Base-by-base conservation (phyloP, 768 basidiomycete species). In the Mrakia gelida region DNA sequence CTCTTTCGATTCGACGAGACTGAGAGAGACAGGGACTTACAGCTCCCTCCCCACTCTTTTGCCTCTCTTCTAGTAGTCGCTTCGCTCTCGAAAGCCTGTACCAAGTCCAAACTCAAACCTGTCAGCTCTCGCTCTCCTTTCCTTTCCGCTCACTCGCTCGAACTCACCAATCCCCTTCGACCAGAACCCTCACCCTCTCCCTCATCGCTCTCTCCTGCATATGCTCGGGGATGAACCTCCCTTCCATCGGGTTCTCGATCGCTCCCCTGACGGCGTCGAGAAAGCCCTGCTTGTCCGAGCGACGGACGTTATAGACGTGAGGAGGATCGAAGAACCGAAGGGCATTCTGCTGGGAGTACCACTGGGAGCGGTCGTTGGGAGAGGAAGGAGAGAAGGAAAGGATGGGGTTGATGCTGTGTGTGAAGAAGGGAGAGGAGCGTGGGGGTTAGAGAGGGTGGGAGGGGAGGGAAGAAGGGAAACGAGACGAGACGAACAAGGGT, bases 301-400 rank as follows among this genome's bases (percentile, higher is more conserved):
- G 32, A 43, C 11, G 45, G 13, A 75, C 74, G 59, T 75, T 62
- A 45, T 75, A 75, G 0, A 75, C 74, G 61, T 9, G 34, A 3
- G 74, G 74, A 23, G 74, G 61, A 18, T 75, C 45, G 63, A 62
- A 21, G 34, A 16, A 38, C 3, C 63, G n/a, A 28, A 75, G 59
- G n/a, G 49, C 59, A 13, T 75, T 67, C 21, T 73, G 72, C 43
- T 75, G 74, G 45, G 63, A 34, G 41, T 75, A 75, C 74, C 74
- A 75, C 3, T 41, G 34, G 34, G 45, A 7, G 34, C 74, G 59
- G 16, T 41, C 21, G 23, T 13, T n/a, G 8, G 74, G 74, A 8
- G 63, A 7, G 38, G 13, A n/a, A 18, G 21, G 21, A 34, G 49
- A 54, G 61, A 49, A 49, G 28, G 43, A 32, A 15, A 75, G 63